Percentiles rank a stretch among this genome's conserved stretches.
Conservation (phyloP, 192 early-diverging fungal genomes). For the Coemansia sp. region DNA sequence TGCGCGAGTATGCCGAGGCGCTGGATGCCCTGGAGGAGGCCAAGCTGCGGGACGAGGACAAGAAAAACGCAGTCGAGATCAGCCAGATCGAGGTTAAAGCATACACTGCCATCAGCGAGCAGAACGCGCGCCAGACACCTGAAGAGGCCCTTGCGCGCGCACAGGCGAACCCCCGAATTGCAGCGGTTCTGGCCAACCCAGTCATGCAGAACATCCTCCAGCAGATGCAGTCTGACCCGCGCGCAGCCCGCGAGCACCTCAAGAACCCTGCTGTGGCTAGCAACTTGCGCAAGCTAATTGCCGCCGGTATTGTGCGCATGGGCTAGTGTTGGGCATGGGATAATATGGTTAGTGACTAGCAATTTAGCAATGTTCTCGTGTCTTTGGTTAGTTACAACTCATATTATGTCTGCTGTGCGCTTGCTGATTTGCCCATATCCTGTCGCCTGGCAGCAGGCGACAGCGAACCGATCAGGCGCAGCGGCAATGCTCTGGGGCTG, state of each 20-base stretch:
- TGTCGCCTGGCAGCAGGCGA: no score
- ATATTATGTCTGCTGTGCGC: not conserved
- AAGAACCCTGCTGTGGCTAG: slow-evolving; percentile 92
- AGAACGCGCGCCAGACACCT: slow-evolving; percentile 48
- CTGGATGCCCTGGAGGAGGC: slow-evolving; percentile 79
- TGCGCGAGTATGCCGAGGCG: slow-evolving; percentile 81
- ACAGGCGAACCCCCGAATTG: slow-evolving; percentile 89
- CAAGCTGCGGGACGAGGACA: slow-evolving; percentile 72
- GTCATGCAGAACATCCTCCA: slow-evolving; percentile 95
- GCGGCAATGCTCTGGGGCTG: no score
- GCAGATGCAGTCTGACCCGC: slow-evolving; percentile 95
- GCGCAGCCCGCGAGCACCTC: slow-evolving; percentile 88
- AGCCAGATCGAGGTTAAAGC: slow-evolving; percentile 74
- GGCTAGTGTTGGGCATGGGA: no score
- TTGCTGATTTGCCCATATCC: no score
- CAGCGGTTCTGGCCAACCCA: slow-evolving; percentile 82
- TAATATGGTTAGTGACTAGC: no score
- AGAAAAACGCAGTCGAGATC: slow-evolving; percentile 83
- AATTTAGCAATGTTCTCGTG: not conserved
- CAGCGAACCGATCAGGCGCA: no score
- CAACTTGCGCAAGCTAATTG: slow-evolving; percentile 90
- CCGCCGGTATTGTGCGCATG: slow-evolving; percentile 78
- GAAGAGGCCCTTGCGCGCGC: slow-evolving; percentile 82
- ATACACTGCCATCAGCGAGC: slow-evolving; percentile 70
- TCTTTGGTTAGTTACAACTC: no score